phyloP scores from a whole-genome alignment of 768 basidiomycete genomes.

The Leucocoprinus birnbaumii region DNA sequence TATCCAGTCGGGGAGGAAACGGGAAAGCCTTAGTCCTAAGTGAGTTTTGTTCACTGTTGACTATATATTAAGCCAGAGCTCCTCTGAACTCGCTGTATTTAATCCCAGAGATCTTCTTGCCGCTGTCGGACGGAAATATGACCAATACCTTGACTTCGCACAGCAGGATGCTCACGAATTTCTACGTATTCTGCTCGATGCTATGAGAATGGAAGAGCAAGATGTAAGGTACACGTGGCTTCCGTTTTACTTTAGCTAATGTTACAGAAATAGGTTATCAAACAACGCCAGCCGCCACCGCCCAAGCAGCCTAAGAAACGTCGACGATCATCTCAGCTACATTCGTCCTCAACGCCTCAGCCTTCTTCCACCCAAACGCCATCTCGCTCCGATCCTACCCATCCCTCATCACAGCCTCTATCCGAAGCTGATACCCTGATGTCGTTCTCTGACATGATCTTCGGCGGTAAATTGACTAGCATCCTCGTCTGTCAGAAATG shows the following conservation, averaged over 20 bases:
- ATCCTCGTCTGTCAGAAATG: constrained; percentile 93
- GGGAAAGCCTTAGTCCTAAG: constrained; percentile 65
- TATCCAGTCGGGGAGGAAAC: constrained; percentile 46
- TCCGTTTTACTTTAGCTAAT: background rate
- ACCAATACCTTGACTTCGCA: constrained; percentile 91
- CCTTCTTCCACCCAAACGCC: constrained; percentile 6
- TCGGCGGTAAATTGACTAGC: constrained; percentile 85
- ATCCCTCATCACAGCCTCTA: constrained; percentile 11
- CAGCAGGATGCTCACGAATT: constrained; percentile 98
- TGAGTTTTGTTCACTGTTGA: constrained; percentile 30
- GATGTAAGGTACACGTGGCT: constrained; percentile 52
- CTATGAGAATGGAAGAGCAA: constrained; percentile 91
- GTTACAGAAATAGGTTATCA: constrained; percentile 60
- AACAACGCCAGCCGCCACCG: constrained; percentile 57
- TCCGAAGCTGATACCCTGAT: constrained; percentile 39
- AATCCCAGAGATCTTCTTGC: constrained; percentile 48
- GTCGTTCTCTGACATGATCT: constrained; percentile 87
- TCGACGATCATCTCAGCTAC: constrained; percentile 25
- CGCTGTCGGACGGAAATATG: constrained; percentile 79
- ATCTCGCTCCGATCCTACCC: constrained; percentile 1
- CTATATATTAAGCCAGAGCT: constrained; percentile 3
- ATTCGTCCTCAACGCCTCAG: constrained; percentile 10
- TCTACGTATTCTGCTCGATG: constrained; percentile 83
- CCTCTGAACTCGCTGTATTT: constrained; percentile 20
- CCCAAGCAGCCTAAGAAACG: constrained; percentile 34